These are phyloP conservation scores for Cutaneotrichosporon sp. DNA, from an alignment of 1,284 basidiomycete genomes.

Conservation along the genomic window DNA sequence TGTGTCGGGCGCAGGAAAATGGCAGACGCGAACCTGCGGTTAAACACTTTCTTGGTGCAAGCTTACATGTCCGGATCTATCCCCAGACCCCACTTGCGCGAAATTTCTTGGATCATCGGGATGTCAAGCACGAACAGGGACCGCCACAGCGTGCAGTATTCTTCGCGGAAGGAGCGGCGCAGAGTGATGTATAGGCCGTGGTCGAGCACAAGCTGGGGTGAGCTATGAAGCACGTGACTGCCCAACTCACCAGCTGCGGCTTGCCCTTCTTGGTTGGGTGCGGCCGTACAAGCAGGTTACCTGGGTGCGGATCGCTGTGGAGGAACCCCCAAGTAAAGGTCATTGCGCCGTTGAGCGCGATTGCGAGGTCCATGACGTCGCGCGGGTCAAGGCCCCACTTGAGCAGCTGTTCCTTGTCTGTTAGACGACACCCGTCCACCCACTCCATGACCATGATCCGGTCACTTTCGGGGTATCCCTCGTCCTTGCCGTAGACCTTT, in stretches of 20 bases:
- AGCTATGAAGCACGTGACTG: not conserved
- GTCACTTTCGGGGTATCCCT: conserved; percentile 55
- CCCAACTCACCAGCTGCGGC: conserved; percentile 63
- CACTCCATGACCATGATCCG: conserved; percentile 77
- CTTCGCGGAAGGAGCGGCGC: conserved; percentile 58
- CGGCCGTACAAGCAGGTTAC: conserved; percentile 76
- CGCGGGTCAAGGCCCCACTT: conserved; percentile 50
- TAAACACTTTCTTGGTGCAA: not conserved
- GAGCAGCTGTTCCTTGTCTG: conserved; percentile 55
- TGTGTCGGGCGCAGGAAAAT: conserved; percentile 46
- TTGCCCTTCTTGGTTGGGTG: conserved; percentile 57
- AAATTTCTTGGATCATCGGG: conserved; percentile 58
- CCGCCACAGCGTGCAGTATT: conserved; percentile 75
- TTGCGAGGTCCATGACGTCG: conserved; percentile 50
- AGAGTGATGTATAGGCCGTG: conserved; percentile 78
- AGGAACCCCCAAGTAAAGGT: conserved; percentile 87
- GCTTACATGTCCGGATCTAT: conserved; percentile 65
- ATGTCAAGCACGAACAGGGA: conserved; percentile 69
- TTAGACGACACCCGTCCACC: conserved; percentile 65
- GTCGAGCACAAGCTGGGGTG: conserved; percentile 59
- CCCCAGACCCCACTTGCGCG: conserved; percentile 71
- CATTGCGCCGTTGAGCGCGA: conserved; percentile 69
- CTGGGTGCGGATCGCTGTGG: conserved; percentile 61
- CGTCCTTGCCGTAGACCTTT: conserved; percentile 64
- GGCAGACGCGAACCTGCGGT: conserved; percentile 44